These are phyloP conservation scores for Starmerella apicola DNA, from an alignment of 805 yeast species.

Conservation along the genomic window DNA sequence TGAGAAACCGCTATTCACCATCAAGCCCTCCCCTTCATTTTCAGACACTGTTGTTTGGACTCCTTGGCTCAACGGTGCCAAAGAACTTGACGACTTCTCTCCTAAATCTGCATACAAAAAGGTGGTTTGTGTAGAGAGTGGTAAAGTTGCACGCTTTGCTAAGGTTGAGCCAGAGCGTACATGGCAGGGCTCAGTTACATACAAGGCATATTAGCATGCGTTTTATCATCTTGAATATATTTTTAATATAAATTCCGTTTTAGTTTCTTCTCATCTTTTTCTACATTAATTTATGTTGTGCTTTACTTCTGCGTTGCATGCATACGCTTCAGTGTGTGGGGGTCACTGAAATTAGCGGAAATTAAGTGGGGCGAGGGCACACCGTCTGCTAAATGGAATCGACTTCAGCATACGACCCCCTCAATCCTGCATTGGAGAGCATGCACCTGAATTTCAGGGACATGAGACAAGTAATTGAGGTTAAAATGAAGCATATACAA, in stretches of 20 bases:
- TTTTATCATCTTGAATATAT: too few relatives aligned
- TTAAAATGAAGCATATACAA: constrained; percentile 1
- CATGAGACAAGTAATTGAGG: constrained; percentile 12
- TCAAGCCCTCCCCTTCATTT: constrained; percentile 40
- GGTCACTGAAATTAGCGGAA: too few relatives aligned
- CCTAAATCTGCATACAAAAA: constrained; percentile 73
- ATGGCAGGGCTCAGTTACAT: constrained; percentile 46
- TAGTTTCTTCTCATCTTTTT: too few relatives aligned
- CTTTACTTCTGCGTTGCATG: too few relatives aligned
- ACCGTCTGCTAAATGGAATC: too few relatives aligned
- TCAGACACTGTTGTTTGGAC: constrained; percentile 86
- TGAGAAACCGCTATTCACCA: constrained; percentile 58
- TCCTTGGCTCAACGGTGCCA: constrained; percentile 80
- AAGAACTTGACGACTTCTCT: constrained; percentile 72
- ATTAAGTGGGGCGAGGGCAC: too few relatives aligned
- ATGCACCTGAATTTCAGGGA: constrained; percentile 10
- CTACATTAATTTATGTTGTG: too few relatives aligned
- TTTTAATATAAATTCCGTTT: too few relatives aligned
- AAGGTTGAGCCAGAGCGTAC: constrained; percentile 53
- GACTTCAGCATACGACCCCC: not conserved
- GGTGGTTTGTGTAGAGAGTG: constrained; percentile 95
- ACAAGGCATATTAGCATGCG: constrained; percentile 14
- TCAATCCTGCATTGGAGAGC: constrained; percentile 7
- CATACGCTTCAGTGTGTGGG: not conserved
- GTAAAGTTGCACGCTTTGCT: constrained; percentile 62